A percentile compares a stretch with the other conserved stretches of the same genome.
These are phyloP conservation scores for Graphilbum sp. DNA, from an alignment of 2,329 filamentous ascomycete species.

Conservation along the genomic window DNA sequence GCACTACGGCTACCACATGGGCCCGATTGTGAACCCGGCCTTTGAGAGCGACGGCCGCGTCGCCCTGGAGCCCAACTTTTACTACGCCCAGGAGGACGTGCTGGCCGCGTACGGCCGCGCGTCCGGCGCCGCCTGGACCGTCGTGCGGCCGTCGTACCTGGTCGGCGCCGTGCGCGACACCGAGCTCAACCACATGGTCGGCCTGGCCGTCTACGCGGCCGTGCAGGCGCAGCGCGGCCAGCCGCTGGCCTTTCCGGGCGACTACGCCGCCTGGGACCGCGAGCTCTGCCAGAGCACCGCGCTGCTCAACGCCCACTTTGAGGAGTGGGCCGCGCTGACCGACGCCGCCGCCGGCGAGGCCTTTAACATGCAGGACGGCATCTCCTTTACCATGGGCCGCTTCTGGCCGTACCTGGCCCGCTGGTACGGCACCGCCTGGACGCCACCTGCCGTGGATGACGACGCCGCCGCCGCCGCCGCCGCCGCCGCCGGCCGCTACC, in stretches of 20 bases:
- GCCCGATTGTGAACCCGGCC: constrained; percentile 23
- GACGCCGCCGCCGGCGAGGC: constrained; percentile 23
- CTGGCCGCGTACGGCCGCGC: constrained; percentile 25
- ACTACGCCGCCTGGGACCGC: constrained; percentile 25
- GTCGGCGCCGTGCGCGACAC: constrained; percentile 17
- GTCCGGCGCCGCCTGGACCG: constrained; percentile 22
- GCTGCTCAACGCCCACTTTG: constrained; percentile 29
- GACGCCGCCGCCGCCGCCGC: too few relatives aligned
- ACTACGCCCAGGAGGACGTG: constrained; percentile 35
- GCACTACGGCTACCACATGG: constrained; percentile 33
- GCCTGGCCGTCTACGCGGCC: constrained; percentile 31
- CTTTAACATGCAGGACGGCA: constrained; percentile 31
- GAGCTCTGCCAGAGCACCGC: constrained; percentile 25
- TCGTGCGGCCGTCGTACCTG: constrained; percentile 30
- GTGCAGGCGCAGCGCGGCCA: constrained; percentile 16
- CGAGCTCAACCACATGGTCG: constrained; percentile 29
- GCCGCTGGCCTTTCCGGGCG: constrained; percentile 25
- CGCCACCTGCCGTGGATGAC: constrained; percentile 13
- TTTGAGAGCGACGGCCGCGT: constrained; percentile 28
- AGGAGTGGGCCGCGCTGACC: constrained; percentile 30
- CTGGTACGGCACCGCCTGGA: constrained; percentile 25
- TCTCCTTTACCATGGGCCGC: constrained; percentile 26
- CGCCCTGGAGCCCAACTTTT: constrained; percentile 30
- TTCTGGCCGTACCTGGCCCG: constrained; percentile 29
- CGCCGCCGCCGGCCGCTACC: too few relatives aligned